Base-by-base conservation (phyloP, 2,329 filamentous ascomycete genomes). In the Helotiales sp. region DNA sequence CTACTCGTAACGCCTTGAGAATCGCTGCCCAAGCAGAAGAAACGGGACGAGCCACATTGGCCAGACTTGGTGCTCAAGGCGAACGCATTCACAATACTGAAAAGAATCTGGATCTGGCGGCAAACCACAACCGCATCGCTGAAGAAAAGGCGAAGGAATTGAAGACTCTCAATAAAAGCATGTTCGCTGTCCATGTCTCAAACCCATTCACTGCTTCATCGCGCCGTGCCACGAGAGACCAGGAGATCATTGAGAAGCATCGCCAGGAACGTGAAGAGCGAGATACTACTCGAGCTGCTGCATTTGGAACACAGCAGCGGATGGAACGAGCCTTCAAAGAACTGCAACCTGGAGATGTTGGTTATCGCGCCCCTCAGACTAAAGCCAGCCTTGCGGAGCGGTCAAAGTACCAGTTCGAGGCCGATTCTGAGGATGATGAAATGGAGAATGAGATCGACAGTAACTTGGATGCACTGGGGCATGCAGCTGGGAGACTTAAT, bases 21-120 rank as follows among this genome's bases (percentile, higher is more conserved):
- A 85, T 89, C 63, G 90, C 90, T 30, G 85, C 89, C 57, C 86
- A 91, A 78, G 87, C 89, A 10, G 87, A 93, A 74, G 88, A 92
- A 72, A 89, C 87, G 43, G 92, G 91, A 54, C 86, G 89, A 26
- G 86, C 87, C 60, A 94, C 91, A 0, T 84, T 95, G 43, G 89
- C 88, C 45, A 85, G 91, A 65, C 86, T 97, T 13, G 91, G 90
- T 62, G 87, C 86, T 15, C 93, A 97, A 78, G 91, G 91, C 67
- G 93, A 97, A 77, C 86, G 90, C 17, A 85, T 97, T 64, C 88
- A 94, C 77, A 93, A 94, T 75, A 92, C 91, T 0, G 92, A 97
- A 78, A 88, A 87, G 79, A 93, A 95, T 74, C 84, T 97, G 65
- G 93, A 97, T 74, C 83, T 92, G 71, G 91, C 93, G 3, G 81